Evolutionary conservation across 345 rosid species (phyloP).

Genomic region (Acer negundo): DNA sequence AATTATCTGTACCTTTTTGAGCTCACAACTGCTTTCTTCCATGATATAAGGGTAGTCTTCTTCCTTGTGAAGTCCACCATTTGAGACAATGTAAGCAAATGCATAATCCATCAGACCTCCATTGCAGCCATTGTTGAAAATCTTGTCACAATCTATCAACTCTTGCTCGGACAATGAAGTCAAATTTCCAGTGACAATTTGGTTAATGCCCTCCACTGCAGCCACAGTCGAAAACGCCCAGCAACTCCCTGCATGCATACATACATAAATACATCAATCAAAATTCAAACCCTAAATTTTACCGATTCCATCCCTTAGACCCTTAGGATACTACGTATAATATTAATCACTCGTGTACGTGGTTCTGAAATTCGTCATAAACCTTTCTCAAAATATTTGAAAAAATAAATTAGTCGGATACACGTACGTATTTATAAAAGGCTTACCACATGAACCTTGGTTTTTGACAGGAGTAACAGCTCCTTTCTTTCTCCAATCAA

Average conservation of each 20-base stretch:
- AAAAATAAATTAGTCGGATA: not conserved
- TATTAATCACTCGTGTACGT: no score
- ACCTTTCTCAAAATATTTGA: no score
- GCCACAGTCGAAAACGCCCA: conserved; percentile 77
- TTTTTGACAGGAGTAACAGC: conserved; percentile 73
- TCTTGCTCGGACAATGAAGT: conserved; percentile 63
- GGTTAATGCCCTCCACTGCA: conserved; percentile 66
- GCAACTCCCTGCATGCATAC: conserved; percentile 48
- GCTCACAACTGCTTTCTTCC: conserved; percentile 63
- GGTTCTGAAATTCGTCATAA: not conserved
- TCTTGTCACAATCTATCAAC: conserved; percentile 53
- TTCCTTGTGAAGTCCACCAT: conserved; percentile 61
- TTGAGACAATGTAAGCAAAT: conserved; percentile 43
- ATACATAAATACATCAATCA: not conserved
- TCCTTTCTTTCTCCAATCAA: conserved; percentile 86
- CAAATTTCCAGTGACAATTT: conserved; percentile 60
- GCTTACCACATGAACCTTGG: conserved; percentile 79
- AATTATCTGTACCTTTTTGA: conserved; percentile 34
- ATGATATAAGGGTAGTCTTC: conserved; percentile 68
- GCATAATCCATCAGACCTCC: conserved; percentile 71
- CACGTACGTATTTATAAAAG: not conserved
- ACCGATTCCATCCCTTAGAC: not conserved
- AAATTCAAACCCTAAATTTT: not conserved
- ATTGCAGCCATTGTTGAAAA: conserved; percentile 55
- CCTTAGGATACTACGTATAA: no score